These are phyloP conservation scores for Rubroboletus satanas DNA, from an alignment of 768 basidiomycete species.

Conservation along the genomic window DNA sequence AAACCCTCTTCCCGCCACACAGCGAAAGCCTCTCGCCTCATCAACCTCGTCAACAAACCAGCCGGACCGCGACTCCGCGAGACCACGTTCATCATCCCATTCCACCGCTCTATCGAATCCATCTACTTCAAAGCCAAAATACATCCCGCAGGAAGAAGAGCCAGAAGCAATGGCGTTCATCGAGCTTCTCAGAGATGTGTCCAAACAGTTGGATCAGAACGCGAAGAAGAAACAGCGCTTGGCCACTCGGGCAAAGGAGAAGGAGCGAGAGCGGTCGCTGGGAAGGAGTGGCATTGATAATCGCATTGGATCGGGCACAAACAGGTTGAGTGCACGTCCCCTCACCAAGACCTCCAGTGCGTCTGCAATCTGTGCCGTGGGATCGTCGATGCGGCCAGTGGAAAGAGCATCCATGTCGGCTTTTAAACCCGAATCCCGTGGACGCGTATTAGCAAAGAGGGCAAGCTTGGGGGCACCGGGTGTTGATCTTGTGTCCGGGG, in stretches of 20 bases:
- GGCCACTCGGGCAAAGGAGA: constrained; percentile 10
- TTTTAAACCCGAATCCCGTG: not conserved
- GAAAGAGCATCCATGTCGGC: not conserved
- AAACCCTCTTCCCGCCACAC: constrained; percentile 3
- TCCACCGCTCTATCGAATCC: constrained; percentile 2
- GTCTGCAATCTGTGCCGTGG: constrained; percentile 3
- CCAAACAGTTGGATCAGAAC: constrained; percentile 23
- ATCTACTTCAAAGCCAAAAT: not conserved
- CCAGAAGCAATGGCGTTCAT: constrained; percentile 23
- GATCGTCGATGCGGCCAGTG: not conserved
- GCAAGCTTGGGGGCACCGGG: not conserved
- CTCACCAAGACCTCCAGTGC: constrained; percentile 17
- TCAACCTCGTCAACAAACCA: constrained; percentile 18
- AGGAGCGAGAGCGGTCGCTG: constrained; percentile 2
- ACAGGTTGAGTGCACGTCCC: not conserved
- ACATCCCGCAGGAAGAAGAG: constrained; percentile 12
- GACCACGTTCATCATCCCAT: constrained; percentile 21
- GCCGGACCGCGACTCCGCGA: not conserved
- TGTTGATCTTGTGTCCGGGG: constrained; percentile 1
- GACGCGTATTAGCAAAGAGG: constrained; percentile 5
- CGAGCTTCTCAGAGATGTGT: constrained; percentile 21
- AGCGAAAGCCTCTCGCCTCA: constrained; percentile 18
- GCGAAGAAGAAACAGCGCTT: constrained; percentile 23
- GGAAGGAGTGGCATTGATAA: not conserved
- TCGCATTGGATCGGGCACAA: not conserved